Percentiles rank a stretch among this genome's conserved stretches.
phyloP scores from a whole-genome alignment of 2,329 filamentous ascomycete species.

The Neurospora sp. region DNA sequence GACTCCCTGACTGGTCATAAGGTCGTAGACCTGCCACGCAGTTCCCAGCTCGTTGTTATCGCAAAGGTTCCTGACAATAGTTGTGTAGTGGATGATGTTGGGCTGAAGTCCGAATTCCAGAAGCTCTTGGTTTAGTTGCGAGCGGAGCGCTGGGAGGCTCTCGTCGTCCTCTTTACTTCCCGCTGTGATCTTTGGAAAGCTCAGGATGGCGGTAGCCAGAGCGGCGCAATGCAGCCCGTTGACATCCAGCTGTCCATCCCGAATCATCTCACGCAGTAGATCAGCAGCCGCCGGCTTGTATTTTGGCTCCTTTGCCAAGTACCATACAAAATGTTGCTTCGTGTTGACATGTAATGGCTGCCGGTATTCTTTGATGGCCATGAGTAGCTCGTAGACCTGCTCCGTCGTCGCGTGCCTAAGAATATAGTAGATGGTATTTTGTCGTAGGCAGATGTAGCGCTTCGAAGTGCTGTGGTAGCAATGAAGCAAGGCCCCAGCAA shows the following conservation, averaged over 20 bases:
- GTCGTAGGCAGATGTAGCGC: constrained; percentile 23
- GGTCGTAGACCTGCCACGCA: constrained; percentile 54
- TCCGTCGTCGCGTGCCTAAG: constrained; percentile 10
- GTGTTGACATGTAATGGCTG: constrained; percentile 32
- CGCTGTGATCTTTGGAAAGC: constrained; percentile 14
- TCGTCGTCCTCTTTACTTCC: constrained; percentile 20
- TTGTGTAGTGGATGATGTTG: constrained; percentile 53
- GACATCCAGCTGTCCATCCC: constrained; percentile 29
- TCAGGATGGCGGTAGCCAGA: constrained; percentile 50
- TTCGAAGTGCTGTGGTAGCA: constrained; percentile 9
- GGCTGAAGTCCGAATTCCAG: constrained; percentile 51
- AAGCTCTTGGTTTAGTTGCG: constrained; percentile 45
- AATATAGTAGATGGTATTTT: constrained; percentile 24
- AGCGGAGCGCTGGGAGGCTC: constrained; percentile 35
- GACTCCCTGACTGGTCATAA: constrained; percentile 49
- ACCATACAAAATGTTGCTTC: constrained; percentile 35
- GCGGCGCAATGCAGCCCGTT: constrained; percentile 38
- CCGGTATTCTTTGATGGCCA: constrained; percentile 20
- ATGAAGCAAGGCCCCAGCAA: background rate
- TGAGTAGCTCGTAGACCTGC: constrained; percentile 25
- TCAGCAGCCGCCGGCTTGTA: constrained; percentile 34
- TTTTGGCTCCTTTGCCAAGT: constrained; percentile 28
- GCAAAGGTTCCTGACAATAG: constrained; percentile 62
- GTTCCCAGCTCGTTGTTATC: constrained; percentile 51
- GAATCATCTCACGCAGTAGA: constrained; percentile 30